Evolutionary conservation across 2,329 filamentous ascomycete genomes (phyloP).

Genomic region (Pseudogymnoascus sp.): DNA sequence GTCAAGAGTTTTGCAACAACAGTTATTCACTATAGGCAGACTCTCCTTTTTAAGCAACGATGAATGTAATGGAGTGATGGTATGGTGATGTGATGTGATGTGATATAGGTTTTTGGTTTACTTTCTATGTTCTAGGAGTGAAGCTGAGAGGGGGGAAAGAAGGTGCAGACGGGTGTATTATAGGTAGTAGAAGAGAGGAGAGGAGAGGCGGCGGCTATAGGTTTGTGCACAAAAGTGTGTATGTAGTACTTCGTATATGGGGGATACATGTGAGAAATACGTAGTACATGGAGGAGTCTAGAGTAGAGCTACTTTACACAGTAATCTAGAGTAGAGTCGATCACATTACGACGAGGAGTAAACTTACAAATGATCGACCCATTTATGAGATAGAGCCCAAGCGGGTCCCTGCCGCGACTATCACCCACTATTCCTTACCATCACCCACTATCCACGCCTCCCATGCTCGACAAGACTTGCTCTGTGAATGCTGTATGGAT

Average conservation of each 20-base stretch:
- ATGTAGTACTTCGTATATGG: background rate
- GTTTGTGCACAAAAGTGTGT: background rate
- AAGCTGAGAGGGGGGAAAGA: background rate
- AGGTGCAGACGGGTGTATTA: background rate
- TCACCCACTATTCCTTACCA: background rate
- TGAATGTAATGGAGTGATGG: background rate
- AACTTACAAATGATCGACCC: background rate
- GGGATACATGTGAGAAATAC: background rate
- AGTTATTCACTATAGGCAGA: background rate
- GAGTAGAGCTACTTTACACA: background rate
- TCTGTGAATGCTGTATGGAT: background rate
- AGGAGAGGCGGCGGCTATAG: background rate
- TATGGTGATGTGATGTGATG: background rate
- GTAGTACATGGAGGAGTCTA: background rate
- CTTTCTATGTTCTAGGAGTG: background rate
- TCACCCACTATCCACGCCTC: background rate
- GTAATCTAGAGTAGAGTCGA: too few relatives aligned
- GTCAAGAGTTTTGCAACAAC: background rate
- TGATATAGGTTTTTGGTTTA: background rate
- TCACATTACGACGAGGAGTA: background rate
- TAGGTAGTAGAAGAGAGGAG: background rate
- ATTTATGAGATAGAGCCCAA: background rate
- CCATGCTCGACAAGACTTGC: background rate
- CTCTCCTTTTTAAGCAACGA: background rate
- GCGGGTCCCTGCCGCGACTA: constrained; percentile 1